Evolutionary conservation across 768 basidiomycete species (phyloP).

Genomic region (Mycena metata): DNA sequence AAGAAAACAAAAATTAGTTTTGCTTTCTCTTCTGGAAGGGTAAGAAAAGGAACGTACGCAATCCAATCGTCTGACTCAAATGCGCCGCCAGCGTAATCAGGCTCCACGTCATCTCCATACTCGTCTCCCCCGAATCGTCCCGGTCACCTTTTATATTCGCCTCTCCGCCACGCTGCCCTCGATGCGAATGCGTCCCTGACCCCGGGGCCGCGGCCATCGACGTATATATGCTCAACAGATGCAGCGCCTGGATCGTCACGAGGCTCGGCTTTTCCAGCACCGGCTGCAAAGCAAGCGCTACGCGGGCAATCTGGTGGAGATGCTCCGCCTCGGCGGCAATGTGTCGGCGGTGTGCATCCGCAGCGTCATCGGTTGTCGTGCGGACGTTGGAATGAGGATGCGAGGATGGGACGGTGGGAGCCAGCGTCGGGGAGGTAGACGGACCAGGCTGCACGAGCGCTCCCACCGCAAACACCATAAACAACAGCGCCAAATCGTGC

Average conservation of each 20-base stretch:
- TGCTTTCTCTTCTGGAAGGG: neutral
- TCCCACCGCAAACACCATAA: constrained; percentile 65
- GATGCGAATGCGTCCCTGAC: constrained; percentile 63
- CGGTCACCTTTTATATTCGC: constrained; percentile 48
- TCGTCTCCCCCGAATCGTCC: constrained; percentile 59
- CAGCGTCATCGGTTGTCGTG: too few relatives aligned
- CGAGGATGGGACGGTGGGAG: neutral
- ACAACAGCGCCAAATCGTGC: constrained; percentile 65
- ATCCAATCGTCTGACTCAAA: constrained; percentile 77
- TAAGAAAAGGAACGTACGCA: constrained; percentile 62
- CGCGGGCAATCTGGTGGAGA: constrained; percentile 74
- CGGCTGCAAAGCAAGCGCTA: constrained; percentile 75
- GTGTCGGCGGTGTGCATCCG: constrained; percentile 4
- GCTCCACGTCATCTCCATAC: constrained; percentile 82
- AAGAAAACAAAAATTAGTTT: neutral
- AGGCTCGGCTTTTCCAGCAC: constrained; percentile 80
- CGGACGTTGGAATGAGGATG: neutral
- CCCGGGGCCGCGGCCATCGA: constrained; percentile 56
- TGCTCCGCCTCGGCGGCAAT: constrained; percentile 66
- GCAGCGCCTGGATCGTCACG: constrained; percentile 78
- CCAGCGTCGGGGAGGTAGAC: too few relatives aligned
- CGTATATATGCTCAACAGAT: constrained; percentile 77
- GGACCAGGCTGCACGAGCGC: constrained; percentile 56
- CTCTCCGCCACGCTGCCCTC: too few relatives aligned
- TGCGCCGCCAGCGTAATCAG: constrained; percentile 75